Evolutionary conservation across 768 basidiomycete species (phyloP), one percentile per base, ranked within the genome.

Genomic region (Sarcodon aspratus): DNA sequence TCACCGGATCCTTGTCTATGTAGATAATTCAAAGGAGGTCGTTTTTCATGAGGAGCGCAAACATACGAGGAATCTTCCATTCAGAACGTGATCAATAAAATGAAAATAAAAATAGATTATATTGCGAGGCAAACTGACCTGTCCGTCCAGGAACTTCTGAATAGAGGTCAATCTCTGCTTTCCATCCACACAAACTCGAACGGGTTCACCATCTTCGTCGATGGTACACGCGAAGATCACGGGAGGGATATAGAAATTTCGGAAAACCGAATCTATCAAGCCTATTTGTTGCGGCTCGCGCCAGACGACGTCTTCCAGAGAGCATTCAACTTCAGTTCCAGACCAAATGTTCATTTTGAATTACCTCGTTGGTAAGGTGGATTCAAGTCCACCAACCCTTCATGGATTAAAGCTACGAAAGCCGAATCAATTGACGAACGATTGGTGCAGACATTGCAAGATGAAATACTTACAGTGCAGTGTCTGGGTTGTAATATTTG

Each of bases 341-440:
- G 21, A 27, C 21, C 21, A 27, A 5, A 27, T 27, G 21, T 27
- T 27, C 21, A 27, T 27, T 27, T 27, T 27, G 21, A 5, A 27
- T 49, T 48, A 79, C 84, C 85, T 71, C 85, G 68, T 59, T 87
- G 85, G 59, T 86, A 87, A 15, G 75, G 65, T 0, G 86, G 85
- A 47, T 78, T 74, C 21, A 89, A 64, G 59, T 88, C 82, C 47
- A 89, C 82, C 0, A 63, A 64, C 5, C 83, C 82, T 34, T 82
- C 74, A 58, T 85, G 83, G 50, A 87, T 84, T 33, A 76, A 67
- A 8, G 62, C 83, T 85, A 48, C 38, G 45, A 17, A 11, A 27
- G 37, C 21, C 21, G 21, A 27, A 27, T 27, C 21, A 27, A 27
- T 5, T 27, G 21, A 27, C 21, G 21, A 27, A 27, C 21, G 21